Evolutionary conservation across 441 rosid species (phyloP).

Genomic region (Bruguiera hainesii): DNA sequence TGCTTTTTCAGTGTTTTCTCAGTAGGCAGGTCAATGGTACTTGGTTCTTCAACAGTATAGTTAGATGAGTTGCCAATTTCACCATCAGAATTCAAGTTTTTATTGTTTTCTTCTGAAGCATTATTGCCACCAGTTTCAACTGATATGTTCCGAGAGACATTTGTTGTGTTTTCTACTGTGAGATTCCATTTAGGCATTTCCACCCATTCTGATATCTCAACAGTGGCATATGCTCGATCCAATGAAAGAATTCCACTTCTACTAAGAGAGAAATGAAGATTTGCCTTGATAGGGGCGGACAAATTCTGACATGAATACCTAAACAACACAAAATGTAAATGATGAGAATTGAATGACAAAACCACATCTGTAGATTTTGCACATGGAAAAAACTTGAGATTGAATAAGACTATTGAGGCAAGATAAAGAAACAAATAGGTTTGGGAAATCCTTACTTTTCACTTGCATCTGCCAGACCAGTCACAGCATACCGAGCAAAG

Average conservation of each 20-base stretch:
- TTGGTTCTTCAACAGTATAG: conserved; percentile 49
- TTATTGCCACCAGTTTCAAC: conserved; percentile 46
- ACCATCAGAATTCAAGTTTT: conserved; percentile 44
- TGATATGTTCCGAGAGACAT: conserved; percentile 47
- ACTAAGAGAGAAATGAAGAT: conserved; percentile 89
- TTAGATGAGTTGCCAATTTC: conserved; percentile 32
- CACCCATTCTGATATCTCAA: conserved; percentile 97
- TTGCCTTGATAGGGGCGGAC: conserved; percentile 95
- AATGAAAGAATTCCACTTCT: conserved; percentile 86
- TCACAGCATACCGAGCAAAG: conserved; percentile 80
- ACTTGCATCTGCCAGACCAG: conserved; percentile 71
- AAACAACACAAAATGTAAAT: conserved; percentile 14
- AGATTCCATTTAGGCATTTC: conserved; percentile 80
- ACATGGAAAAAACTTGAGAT: neutral
- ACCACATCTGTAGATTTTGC: neutral
- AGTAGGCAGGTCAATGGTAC: conserved; percentile 42
- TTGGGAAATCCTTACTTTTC: conserved; percentile 63
- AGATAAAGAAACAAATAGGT: conserved; percentile 7
- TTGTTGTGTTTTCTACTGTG: conserved; percentile 58
- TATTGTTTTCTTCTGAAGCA: conserved; percentile 50
- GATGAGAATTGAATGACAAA: conserved; percentile 8
- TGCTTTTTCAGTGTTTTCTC: conserved; percentile 80
- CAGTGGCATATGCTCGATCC: conserved; percentile 91
- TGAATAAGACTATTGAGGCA: conserved; percentile 19
- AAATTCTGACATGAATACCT: conserved; percentile 88